A percentile compares a stretch with the other conserved stretches of the same genome.
phyloP scores from a whole-genome alignment of 202 grass and related monocot genomes.

The Musa balbisiana region DNA sequence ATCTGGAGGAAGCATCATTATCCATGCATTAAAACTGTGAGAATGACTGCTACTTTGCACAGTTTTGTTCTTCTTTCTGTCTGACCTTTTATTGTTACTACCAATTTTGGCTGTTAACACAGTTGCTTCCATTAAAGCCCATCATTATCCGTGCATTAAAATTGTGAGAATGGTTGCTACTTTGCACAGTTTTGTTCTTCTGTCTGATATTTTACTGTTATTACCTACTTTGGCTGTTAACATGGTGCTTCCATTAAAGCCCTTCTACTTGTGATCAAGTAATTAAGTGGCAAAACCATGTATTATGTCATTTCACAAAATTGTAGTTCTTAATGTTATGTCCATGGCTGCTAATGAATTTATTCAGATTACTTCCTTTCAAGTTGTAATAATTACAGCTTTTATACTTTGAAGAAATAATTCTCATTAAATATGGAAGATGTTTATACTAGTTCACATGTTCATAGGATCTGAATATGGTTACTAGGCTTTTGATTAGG shows the following conservation, averaged over 20 bases:
- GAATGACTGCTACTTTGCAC: conserved; percentile 21
- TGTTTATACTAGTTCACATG: neutral
- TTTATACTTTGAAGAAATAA: neutral
- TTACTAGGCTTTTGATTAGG: neutral
- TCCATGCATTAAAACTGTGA: conserved; percentile 92
- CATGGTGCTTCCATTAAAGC: neutral
- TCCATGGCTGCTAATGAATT: too few relatives aligned
- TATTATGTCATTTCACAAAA: neutral
- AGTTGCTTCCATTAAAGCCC: neutral
- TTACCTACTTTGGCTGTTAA: neutral
- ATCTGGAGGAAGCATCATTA: conserved; percentile 82
- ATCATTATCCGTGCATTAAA: conserved; percentile 78
- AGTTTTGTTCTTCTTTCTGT: conserved; percentile 12
- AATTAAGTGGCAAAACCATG: neutral
- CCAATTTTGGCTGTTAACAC: conserved; percentile 1
- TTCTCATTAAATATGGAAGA: neutral
- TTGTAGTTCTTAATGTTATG: too few relatives aligned
- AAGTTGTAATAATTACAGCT: neutral
- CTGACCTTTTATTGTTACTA: conserved; percentile 5
- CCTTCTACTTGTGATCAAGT: neutral
- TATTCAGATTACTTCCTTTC: neutral
- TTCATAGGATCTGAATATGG: neutral
- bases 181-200: conserved; percentile 11
- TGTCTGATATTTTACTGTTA: conserved; percentile 9
- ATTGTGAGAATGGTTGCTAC: conserved; percentile 55